phyloP scores from a whole-genome alignment of 1,139 yeast species.

The Hansenula lynferdii region DNA sequence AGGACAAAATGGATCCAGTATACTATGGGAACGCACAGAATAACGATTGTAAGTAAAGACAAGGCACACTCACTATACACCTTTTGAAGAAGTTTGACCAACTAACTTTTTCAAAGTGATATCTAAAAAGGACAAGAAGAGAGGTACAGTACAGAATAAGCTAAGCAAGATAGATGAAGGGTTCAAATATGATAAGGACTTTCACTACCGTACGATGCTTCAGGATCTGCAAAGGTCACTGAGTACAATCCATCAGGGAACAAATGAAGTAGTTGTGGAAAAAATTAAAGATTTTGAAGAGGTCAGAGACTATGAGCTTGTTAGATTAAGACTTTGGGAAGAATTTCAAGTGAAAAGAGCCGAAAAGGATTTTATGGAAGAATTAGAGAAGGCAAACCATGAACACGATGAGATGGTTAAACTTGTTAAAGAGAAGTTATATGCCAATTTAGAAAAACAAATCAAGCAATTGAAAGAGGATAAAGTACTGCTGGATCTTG shows the following conservation, averaged over 20 bases:
- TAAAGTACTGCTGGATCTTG: constrained; percentile 78
- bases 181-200: constrained; percentile 68
- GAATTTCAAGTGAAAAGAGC: constrained; percentile 78
- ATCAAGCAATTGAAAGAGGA: constrained; percentile 87
- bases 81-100: too few relatives aligned
- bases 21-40: too few relatives aligned
- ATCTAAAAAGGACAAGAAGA: constrained; percentile 60
- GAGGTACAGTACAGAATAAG: constrained; percentile 64
- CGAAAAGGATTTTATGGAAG: constrained; percentile 73
- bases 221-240: constrained; percentile 72
- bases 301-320: constrained; percentile 72
- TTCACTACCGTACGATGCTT: constrained; percentile 69
- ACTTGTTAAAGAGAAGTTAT: constrained; percentile 75
- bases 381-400: constrained; percentile 66
- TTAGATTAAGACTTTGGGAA: constrained; percentile 75
- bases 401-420: constrained; percentile 80
- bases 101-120: background rate
- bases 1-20: too few relatives aligned
- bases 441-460: constrained; percentile 74
- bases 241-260: constrained; percentile 79
- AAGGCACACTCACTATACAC: too few relatives aligned
- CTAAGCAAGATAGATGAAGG: constrained; percentile 60
- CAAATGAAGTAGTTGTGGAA: constrained; percentile 56
- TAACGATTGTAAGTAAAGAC: too few relatives aligned
- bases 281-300: constrained; percentile 66